These are phyloP conservation scores for Starmerella geochares DNA, from an alignment of 805 yeast species.

Conservation along the genomic window DNA sequence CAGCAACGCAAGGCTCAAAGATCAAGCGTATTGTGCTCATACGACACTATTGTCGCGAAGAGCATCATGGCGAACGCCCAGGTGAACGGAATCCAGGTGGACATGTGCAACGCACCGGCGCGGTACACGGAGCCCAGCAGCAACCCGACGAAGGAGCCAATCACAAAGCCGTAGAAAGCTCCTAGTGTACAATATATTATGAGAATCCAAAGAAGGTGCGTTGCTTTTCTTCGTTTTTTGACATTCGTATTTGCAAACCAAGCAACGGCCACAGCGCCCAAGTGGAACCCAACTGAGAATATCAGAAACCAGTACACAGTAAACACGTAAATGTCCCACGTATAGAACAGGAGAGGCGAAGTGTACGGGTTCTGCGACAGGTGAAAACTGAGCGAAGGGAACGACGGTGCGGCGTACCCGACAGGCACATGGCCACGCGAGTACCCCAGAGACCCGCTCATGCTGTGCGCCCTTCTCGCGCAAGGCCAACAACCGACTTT, in stretches of 20 bases:
- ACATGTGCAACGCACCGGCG: conserved; percentile 75
- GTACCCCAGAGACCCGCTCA: conserved; percentile 24
- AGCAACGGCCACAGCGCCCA: conserved; percentile 56
- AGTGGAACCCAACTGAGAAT: conserved; percentile 52
- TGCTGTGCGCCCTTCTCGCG: background rate
- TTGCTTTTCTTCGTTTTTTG: conserved; percentile 28
- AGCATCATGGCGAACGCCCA: conserved; percentile 64
- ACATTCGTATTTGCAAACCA: conserved; percentile 39
- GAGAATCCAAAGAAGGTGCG: conserved; percentile 33
- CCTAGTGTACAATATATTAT: conserved; percentile 34
- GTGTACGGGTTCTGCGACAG: conserved; percentile 31
- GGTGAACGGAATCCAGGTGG: conserved; percentile 88
- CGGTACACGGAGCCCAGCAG: conserved; percentile 63
- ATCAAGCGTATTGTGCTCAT: conserved; percentile 42
- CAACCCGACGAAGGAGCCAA: conserved; percentile 72
- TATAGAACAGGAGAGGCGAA: conserved; percentile 53
- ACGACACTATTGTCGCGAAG: conserved; percentile 56
- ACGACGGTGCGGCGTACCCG: conserved; percentile 67
- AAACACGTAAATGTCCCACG: conserved; percentile 69
- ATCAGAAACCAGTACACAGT: conserved; percentile 75
- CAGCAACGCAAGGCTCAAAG: conserved; percentile 6
- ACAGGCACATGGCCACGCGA: conserved; percentile 44
- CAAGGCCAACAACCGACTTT: background rate
- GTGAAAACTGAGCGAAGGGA: conserved; percentile 53
- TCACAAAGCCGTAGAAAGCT: conserved; percentile 42